Percentiles rank a stretch among this genome's conserved stretches.
These are phyloP conservation scores for Lentithecium fluviatile DNA, from an alignment of 495 filamentous ascomycete species.

Conservation along the genomic window DNA sequence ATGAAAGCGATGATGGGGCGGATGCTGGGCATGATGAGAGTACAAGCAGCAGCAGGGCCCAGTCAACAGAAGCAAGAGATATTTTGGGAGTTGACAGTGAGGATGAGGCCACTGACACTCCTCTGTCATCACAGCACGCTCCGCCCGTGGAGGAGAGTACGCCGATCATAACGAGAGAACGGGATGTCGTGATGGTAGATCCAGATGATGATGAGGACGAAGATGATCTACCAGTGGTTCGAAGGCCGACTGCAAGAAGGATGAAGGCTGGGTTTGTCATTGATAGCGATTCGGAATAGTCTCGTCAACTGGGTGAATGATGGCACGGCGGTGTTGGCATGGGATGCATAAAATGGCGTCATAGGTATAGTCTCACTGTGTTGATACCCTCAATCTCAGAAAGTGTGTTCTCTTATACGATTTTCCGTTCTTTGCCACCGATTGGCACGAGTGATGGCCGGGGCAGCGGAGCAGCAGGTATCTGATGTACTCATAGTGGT, in stretches of 20 bases:
- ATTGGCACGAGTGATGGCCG: no score
- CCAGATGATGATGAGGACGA: slow-evolving; percentile 33
- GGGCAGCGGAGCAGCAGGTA: no score
- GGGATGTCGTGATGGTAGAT: slow-evolving; percentile 27
- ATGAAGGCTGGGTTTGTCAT: slow-evolving; percentile 38
- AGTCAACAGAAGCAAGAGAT: slow-evolving; percentile 16
- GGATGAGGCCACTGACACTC: slow-evolving; percentile 31
- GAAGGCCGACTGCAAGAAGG: slow-evolving; percentile 24
- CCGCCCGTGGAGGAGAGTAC: slow-evolving; percentile 5
- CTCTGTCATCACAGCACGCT: slow-evolving; percentile 35
- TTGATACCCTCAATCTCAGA: slow-evolving; percentile 12
- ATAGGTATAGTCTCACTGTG: neutral
- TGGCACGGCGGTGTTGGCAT: slow-evolving; percentile 10
- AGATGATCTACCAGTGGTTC: slow-evolving; percentile 14
- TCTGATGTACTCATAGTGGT: no score
- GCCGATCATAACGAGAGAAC: neutral
- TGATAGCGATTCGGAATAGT: slow-evolving; percentile 38
- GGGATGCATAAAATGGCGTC: neutral
- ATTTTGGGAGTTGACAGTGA: slow-evolving; percentile 9
- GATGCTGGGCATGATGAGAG: neutral
- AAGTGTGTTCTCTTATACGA: neutral
- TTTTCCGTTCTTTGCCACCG: no score
- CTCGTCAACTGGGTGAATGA: neutral
- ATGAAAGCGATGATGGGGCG: slow-evolving; percentile 23
- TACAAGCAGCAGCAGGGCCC: slow-evolving; percentile 14